These are phyloP conservation scores for Cucurbitaria berberidis DNA, from an alignment of 2,329 filamentous ascomycete species.

Conservation along the genomic window DNA sequence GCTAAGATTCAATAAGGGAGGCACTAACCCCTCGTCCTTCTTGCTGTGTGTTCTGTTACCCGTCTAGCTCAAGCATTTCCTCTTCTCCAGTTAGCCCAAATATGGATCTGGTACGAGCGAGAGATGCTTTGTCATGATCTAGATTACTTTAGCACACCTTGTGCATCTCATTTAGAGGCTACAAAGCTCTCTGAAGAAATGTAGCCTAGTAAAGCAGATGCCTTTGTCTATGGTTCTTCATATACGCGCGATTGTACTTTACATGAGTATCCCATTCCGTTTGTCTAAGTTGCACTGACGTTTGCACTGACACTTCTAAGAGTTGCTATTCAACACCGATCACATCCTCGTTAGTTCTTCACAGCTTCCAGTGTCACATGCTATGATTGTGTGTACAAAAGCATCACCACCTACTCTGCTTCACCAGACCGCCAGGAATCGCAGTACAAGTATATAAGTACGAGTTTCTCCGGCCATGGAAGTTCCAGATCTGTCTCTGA, in stretches of 20 bases:
- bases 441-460: conserved; percentile 14
- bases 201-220: no score
- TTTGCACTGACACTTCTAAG: conserved; percentile 5
- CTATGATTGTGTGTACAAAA: conserved; percentile 11
- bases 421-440: conserved; percentile 6
- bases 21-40: no score
- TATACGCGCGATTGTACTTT: not conserved
- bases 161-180: no score
- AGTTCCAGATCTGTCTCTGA: conserved; percentile 10
- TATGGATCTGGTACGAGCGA: no score
- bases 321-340: not conserved
- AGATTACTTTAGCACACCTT: no score
- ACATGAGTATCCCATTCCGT: conserved; percentile 5
- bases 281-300: conserved; percentile 13
- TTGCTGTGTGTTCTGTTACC: no score
- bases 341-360: not conserved
- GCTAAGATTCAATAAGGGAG: no score
- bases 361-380: conserved; percentile 9
- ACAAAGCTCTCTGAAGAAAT: no score
- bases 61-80: no score
- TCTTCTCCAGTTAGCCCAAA: no score
- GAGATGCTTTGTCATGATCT: no score
- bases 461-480: not conserved
- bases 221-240: not conserved
- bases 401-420: conserved; percentile 9